Conservation (phyloP, 495 filamentous ascomycete species). For the Trichoderma gamsii region DNA sequence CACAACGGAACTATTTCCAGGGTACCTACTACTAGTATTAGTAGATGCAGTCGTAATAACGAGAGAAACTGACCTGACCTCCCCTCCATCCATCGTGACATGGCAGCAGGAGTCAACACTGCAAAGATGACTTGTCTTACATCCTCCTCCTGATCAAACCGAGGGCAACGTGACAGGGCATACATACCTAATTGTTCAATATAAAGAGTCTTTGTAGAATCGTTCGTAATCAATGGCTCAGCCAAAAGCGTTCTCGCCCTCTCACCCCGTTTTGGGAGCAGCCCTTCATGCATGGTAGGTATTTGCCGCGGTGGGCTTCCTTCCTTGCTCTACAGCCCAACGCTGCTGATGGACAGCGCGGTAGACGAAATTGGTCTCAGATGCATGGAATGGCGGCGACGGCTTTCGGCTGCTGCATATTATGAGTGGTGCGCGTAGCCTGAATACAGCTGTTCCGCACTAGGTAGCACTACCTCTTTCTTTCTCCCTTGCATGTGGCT, state of each 20-base stretch:
- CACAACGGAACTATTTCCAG: neutral
- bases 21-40: too few relatives aligned
- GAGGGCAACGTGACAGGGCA: neutral
- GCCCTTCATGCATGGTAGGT: too few relatives aligned
- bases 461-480: neutral
- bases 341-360: neutral
- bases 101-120: neutral
- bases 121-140: slow-evolving; percentile 4
- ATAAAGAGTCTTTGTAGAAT: neutral
- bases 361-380: neutral
- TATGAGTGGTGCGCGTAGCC: neutral
- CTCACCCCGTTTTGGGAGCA: too few relatives aligned
- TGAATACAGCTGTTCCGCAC: too few relatives aligned
- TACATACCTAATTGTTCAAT: neutral
- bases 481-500: neutral
- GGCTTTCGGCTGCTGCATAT: neutral
- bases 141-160: neutral
- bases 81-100: too few relatives aligned
- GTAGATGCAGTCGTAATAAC: too few relatives aligned
- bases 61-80: too few relatives aligned
- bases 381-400: slow-evolving; percentile 3
- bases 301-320: too few relatives aligned
- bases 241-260: too few relatives aligned
- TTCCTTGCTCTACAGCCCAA: too few relatives aligned
- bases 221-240: too few relatives aligned